Percentiles rank a stretch among this genome's conserved stretches.
Conservation (phyloP, 83 land plant species). For the Diphasiastrum complanatum region DNA sequence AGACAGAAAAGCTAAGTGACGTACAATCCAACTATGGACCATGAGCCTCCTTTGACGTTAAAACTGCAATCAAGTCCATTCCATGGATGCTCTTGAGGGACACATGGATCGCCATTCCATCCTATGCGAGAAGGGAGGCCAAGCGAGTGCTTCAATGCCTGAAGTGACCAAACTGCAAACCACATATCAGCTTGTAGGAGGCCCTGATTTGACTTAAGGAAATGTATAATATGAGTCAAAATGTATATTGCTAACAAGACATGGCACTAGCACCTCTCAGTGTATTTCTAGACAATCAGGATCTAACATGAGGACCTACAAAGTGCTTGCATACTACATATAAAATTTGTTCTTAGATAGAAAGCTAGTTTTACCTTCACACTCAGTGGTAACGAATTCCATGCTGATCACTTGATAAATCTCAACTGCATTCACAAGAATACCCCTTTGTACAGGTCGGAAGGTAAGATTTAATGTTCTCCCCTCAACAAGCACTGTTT, state of each 20-base stretch:
- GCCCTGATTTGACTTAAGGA: too few species aligned
- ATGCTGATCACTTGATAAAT: conserved; percentile 56
- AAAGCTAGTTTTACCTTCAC: conserved; percentile 41
- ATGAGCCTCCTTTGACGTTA: conserved; percentile 30
- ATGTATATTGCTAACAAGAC: too few species aligned
- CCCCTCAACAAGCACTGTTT: conserved; percentile 56
- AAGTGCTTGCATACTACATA: too few species aligned
- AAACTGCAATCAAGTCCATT: conserved; percentile 73
- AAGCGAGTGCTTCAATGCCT: conserved; percentile 49
- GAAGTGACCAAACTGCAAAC: conserved; percentile 66
- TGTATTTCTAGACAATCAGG: too few species aligned
- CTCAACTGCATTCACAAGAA: conserved; percentile 73
- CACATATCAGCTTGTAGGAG: background rate
- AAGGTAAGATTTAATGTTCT: conserved; percentile 48
- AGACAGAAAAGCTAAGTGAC: background rate
- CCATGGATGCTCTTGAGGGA: conserved; percentile 93
- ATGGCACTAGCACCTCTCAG: too few species aligned
- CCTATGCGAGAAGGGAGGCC: conserved; percentile 81
- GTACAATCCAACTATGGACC: conserved; percentile 91
- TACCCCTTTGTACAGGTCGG: conserved; percentile 41
- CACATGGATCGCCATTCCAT: conserved; percentile 99
- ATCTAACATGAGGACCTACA: too few species aligned
- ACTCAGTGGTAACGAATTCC: conserved; percentile 46
- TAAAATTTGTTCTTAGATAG: too few species aligned
- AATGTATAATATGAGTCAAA: too few species aligned